Evolutionary conservation across 202 grass and related monocot species (phyloP).

Genomic region (Cymbopogon flexuosus): DNA sequence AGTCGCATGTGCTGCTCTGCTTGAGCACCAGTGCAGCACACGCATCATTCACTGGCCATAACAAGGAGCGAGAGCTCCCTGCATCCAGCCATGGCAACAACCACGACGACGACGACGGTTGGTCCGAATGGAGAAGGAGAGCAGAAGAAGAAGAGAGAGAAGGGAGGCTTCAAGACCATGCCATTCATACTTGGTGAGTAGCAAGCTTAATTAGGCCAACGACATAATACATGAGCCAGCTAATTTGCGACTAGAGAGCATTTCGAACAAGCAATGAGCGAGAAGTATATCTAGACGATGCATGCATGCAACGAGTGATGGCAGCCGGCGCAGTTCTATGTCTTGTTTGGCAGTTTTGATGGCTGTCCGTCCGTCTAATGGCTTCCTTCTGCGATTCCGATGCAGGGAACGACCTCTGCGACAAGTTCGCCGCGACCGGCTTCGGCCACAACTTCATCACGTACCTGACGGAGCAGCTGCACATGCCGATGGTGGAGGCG

Average conservation of each 20-base stretch:
- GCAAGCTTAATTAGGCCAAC: not conserved
- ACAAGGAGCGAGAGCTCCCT: not conserved
- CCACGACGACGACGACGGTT: not conserved
- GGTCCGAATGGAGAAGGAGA: constrained; percentile 10
- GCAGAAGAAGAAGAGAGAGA: constrained; percentile 9
- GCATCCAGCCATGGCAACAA: not conserved
- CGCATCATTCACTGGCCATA: not conserved
- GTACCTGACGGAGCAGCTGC: constrained; percentile 61
- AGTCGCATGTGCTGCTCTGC: not conserved
- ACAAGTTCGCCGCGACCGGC: constrained; percentile 48
- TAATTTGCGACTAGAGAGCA: not conserved
- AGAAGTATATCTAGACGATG: not conserved
- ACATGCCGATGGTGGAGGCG: constrained; percentile 58
- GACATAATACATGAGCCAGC: not conserved
- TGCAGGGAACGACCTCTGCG: constrained; percentile 58
- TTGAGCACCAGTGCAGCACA: not conserved
- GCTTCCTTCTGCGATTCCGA: not conserved
- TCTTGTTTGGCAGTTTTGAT: not conserved
- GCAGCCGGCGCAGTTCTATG: not conserved
- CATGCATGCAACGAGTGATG: not conserved
- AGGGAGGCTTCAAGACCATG: constrained; percentile 41
- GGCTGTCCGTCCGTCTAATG: not conserved
- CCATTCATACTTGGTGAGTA: constrained; percentile 42
- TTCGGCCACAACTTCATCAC: constrained; percentile 67
- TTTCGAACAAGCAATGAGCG: not conserved